A percentile compares a stretch with the other conserved stretches of the same genome.
phyloP scores from a whole-genome alignment of 345 rosid species.

The Durio zibethinus region DNA sequence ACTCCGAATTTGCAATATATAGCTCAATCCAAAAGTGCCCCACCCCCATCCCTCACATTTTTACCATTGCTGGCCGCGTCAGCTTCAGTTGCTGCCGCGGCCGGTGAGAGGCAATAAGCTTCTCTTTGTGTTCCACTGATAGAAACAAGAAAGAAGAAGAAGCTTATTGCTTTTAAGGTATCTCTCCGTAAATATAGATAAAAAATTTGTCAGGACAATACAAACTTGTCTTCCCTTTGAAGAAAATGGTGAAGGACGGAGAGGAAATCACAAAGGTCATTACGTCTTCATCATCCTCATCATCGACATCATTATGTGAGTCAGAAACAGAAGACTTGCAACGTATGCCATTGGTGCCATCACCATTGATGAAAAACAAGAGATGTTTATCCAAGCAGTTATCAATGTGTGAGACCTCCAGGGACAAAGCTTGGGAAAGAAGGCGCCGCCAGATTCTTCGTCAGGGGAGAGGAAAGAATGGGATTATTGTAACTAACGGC shows the following conservation, averaged over 20 bases:
- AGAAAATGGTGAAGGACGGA: constrained; percentile 26
- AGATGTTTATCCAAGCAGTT: constrained; percentile 63
- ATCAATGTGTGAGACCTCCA: constrained; percentile 72
- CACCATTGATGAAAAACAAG: constrained; percentile 33
- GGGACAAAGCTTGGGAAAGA: constrained; percentile 86
- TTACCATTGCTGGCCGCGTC: constrained; percentile 39
- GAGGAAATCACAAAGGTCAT: not conserved
- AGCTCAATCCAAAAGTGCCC: not conserved
- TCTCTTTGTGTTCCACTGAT: not conserved
- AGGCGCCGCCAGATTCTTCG: constrained; percentile 60
- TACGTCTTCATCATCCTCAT: constrained; percentile 7
- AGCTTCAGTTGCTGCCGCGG: constrained; percentile 30
- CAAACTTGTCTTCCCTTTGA: not conserved
- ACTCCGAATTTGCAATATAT: not conserved
- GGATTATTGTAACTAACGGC: constrained; percentile 27
- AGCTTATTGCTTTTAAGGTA: not conserved
- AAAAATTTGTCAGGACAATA: not conserved
- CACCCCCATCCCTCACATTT: constrained; percentile 9
- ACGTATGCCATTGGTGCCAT: constrained; percentile 44
- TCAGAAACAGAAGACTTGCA: constrained; percentile 37
- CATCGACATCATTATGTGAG: constrained; percentile 26
- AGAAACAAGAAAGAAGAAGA: not conserved
- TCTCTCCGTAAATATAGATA: not conserved
- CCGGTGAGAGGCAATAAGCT: constrained; percentile 13
- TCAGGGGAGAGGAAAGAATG: constrained; percentile 39